Percentiles rank a stretch among this genome's conserved stretches.
phyloP scores from a whole-genome alignment of 306 rosid genomes.

The Vigna mungo region DNA sequence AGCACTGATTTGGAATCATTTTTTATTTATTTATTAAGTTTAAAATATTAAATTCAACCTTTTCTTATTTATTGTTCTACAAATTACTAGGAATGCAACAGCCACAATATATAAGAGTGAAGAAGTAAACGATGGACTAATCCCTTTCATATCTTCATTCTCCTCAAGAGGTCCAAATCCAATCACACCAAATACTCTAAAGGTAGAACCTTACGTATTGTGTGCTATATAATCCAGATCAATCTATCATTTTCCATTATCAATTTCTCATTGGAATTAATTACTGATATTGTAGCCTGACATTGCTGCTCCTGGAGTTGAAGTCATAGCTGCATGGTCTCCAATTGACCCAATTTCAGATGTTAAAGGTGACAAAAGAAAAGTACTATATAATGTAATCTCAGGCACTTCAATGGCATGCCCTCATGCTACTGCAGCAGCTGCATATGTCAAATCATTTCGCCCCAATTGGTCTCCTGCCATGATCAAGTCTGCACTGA shows the following conservation, averaged over 20 bases:
- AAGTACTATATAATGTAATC: background rate
- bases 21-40: too few relatives aligned
- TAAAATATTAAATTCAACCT: background rate
- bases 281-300: conserved; percentile 52
- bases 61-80: background rate
- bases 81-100: conserved; percentile 44
- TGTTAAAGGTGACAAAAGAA: conserved; percentile 36
- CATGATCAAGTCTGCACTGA: conserved; percentile 53
- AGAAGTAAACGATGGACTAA: conserved; percentile 31
- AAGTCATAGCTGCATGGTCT: conserved; percentile 59
- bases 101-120: conserved; percentile 54
- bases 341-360: conserved; percentile 8
- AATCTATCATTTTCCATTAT: background rate
- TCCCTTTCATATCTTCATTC: conserved; percentile 48
- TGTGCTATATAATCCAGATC: background rate
- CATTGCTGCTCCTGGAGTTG: conserved; percentile 52
- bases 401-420: conserved; percentile 68
- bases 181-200: conserved; percentile 51
- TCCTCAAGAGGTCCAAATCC: conserved; percentile 75
- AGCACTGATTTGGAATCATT: too few relatives aligned
- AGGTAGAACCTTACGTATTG: conserved; percentile 40
- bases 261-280: background rate
- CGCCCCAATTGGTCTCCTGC: conserved; percentile 63
- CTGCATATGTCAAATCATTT: conserved; percentile 62
- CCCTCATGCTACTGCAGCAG: conserved; percentile 56